Evolutionary conservation across 139 green algal species (phyloP), one percentile per base, ranked within the genome.

Genomic region (Tetradesmus obliquus): DNA sequence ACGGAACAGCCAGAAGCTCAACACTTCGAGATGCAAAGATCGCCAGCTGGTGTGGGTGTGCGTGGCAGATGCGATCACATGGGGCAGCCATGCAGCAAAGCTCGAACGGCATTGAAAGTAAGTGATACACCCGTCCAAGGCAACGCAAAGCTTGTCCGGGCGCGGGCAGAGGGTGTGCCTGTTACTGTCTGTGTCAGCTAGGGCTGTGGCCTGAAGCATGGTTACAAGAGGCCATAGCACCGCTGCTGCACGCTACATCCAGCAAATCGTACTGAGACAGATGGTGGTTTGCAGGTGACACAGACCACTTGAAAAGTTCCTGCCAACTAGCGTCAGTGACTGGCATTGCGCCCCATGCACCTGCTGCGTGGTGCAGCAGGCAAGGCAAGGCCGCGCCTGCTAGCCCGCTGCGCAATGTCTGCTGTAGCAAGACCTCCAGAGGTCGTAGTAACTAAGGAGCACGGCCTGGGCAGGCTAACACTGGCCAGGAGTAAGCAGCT

Each of bases 391-490:
- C 83, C 53, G 32, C 32, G 85, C 45, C 86, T 62, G 66, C 45
- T 54, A 62, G n/a, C 20, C 22, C 55, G 55, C 57, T 90, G 66
- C n/a, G 66, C 66, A 76, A 76, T 76, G 86, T 79, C 71, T 66
- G 69, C 86, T 55, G 86, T 45, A 84, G 51, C 62, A 55, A 79
- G 51, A 4, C 12, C 71, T n/a, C 10, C 69, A 82, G 62, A 84
- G 72, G 55, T 53, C 45, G 51, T 15, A 17, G 22, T n/a, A 3
- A 82, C 2, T 9, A 9, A 53, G n/a, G 72, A 45, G 0, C 17
- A 86, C 12, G 74, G 87, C 54, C 55, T 91, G 9, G 87, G 87
- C 72, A 85, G 55, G 3, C 62, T 91, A 32, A 91, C 87, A 12
- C 74, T 91, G 53, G 57, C 51, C n/a, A 81, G 87, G 54, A 66